Evolutionary conservation across 768 basidiomycete genomes (phyloP).

Genomic region (Xanthoconium purpureum): DNA sequence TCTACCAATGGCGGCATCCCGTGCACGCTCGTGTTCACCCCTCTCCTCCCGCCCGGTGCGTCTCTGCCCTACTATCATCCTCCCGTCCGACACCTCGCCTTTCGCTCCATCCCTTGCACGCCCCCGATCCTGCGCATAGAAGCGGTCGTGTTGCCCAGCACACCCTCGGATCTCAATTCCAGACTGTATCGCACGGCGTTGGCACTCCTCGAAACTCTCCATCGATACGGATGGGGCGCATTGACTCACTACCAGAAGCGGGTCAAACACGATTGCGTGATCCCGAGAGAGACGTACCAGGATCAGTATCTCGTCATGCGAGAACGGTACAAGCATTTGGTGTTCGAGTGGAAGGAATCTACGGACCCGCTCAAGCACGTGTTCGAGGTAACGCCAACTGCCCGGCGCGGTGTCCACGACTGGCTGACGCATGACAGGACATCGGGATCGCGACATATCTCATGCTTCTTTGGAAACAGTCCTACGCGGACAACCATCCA

Average conservation of each 20-base stretch:
- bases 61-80: slow-evolving; percentile 90
- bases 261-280: slow-evolving; percentile 75
- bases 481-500: slow-evolving; percentile 46
- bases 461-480: slow-evolving; percentile 86
- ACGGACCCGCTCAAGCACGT: slow-evolving; percentile 91
- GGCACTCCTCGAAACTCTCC: slow-evolving; percentile 75
- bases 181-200: slow-evolving; percentile 80
- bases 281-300: slow-evolving; percentile 77
- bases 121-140: slow-evolving; percentile 24
- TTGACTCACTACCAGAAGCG: slow-evolving; percentile 84
- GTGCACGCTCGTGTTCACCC: slow-evolving; percentile 54
- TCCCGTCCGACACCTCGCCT: slow-evolving; percentile 72
- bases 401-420: background rate
- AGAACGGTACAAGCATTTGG: slow-evolving; percentile 75
- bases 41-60: slow-evolving; percentile 44
- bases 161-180: slow-evolving; percentile 49
- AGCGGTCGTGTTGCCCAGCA: slow-evolving; percentile 38
- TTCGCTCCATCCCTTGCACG: slow-evolving; percentile 54
- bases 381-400: slow-evolving; percentile 58
- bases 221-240: slow-evolving; percentile 87
- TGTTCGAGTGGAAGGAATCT: slow-evolving; percentile 72
- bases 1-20: slow-evolving; percentile 23
- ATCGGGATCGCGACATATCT: slow-evolving; percentile 93
- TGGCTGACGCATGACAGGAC: slow-evolving; percentile 50
- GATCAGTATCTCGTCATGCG: slow-evolving; percentile 88